phyloP scores from a whole-genome alignment of 257 asterid genomes.

The Echites panduratus region DNA sequence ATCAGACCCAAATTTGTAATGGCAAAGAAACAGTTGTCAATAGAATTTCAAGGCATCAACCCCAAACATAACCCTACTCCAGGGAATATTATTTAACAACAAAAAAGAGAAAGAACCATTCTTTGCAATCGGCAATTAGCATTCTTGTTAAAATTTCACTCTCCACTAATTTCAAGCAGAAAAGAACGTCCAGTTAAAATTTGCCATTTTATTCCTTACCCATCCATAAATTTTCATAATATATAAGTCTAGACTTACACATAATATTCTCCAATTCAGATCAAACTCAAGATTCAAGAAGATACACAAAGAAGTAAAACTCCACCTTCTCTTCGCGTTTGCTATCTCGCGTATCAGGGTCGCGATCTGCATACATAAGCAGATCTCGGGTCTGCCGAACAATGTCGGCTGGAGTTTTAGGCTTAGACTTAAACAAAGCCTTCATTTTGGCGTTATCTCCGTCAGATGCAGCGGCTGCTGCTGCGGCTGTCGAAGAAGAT shows the following conservation, averaged over 20 bases:
- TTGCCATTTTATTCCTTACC: neutral
- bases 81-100: neutral
- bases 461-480: constrained; percentile 27
- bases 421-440: constrained; percentile 72
- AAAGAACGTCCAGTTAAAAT: neutral
- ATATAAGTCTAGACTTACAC: neutral
- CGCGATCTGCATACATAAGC: constrained; percentile 52
- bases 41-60: neutral
- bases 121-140: neutral
- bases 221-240: neutral
- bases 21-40: neutral
- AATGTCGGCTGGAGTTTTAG: constrained; percentile 75
- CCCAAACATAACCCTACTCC: neutral
- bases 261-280: neutral
- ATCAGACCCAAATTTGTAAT: neutral
- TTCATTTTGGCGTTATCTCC: constrained; percentile 48
- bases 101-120: neutral
- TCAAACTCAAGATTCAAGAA: constrained; percentile 10
- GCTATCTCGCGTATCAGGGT: constrained; percentile 52
- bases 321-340: constrained; percentile 85
- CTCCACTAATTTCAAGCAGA: neutral
- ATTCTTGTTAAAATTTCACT: neutral
- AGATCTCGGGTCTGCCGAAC: constrained; percentile 90
- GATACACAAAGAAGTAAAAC: neutral
- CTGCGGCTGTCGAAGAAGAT: constrained; percentile 20